Conservation (phyloP, 2,329 filamentous ascomycete genomes). For the Arthrobotrys sinensis region DNA sequence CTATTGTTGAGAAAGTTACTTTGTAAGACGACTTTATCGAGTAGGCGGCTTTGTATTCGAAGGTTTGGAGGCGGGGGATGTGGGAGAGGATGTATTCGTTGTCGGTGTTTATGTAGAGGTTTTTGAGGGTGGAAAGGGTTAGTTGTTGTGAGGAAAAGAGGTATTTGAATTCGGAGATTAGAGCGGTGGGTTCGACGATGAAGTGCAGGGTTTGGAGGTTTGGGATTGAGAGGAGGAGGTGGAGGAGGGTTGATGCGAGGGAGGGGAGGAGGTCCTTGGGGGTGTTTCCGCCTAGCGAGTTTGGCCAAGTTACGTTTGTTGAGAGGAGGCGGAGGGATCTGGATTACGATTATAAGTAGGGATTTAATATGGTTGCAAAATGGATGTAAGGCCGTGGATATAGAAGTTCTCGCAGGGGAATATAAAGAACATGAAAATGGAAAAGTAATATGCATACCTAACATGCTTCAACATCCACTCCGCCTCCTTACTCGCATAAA, state of each 20-base stretch:
- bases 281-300: slow-evolving; percentile 36
- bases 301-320: slow-evolving; percentile 34
- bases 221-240: slow-evolving; percentile 33
- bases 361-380: too few relatives aligned
- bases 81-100: slow-evolving; percentile 40
- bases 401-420: too few relatives aligned
- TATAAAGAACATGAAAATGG: too few relatives aligned
- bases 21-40: slow-evolving; percentile 25
- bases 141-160: neutral
- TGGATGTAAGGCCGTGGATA: too few relatives aligned
- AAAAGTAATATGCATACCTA: slow-evolving; percentile 30
- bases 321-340: slow-evolving; percentile 48
- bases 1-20: slow-evolving; percentile 26
- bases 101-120: slow-evolving; percentile 31
- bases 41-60: slow-evolving; percentile 34
- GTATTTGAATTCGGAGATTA: slow-evolving; percentile 12
- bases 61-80: slow-evolving; percentile 17
- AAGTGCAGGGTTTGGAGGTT: slow-evolving; percentile 44
- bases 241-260: slow-evolving; percentile 4
- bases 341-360: neutral
- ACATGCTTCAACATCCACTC: slow-evolving; percentile 44
- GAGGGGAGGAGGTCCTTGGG: slow-evolving; percentile 6
- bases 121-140: slow-evolving; percentile 32
- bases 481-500: slow-evolving; percentile 35
- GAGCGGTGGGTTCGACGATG: slow-evolving; percentile 20